Percentiles rank a stretch among this genome's conserved stretches.
Evolutionary conservation across 352 stramenopile species (phyloP).

Genomic region (Globisporangium splendens): DNA sequence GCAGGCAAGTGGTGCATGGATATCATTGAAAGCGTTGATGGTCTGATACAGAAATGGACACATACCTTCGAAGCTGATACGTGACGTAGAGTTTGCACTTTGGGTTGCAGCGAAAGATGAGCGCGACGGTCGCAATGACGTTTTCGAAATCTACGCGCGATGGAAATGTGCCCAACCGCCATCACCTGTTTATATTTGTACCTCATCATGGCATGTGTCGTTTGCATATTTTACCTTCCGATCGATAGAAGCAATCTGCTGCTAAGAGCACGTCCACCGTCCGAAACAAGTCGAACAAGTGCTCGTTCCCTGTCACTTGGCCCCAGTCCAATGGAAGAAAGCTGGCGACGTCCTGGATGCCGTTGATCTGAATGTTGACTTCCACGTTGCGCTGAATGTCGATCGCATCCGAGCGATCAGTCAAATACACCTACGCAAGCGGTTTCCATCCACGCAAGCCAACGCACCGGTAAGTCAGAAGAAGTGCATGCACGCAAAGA

Average conservation of each 20-base stretch:
- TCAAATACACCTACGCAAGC: constrained; percentile 36
- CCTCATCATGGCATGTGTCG: too few species aligned
- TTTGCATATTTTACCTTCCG: constrained; percentile 55
- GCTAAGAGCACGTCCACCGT: constrained; percentile 49
- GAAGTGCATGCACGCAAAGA: neutral
- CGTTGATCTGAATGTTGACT: constrained; percentile 51
- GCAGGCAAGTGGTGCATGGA: neutral
- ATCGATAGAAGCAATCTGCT: constrained; percentile 71
- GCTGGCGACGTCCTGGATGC: constrained; percentile 21
- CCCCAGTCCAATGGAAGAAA: constrained; percentile 58
- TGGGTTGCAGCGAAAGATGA: constrained; percentile 50
- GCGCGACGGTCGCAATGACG: constrained; percentile 56
- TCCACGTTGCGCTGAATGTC: constrained; percentile 47
- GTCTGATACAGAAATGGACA: neutral
- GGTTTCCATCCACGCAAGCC: too few species aligned
- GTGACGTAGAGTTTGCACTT: constrained; percentile 48
- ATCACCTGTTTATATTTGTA: too few species aligned
- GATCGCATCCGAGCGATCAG: constrained; percentile 43
- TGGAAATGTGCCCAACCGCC: too few species aligned
- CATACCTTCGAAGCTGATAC: constrained; percentile 61
- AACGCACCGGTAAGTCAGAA: neutral
- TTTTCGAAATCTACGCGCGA: constrained; percentile 56
- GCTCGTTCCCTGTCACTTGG: constrained; percentile 22
- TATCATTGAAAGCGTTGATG: neutral
- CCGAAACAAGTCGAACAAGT: constrained; percentile 25